A percentile compares a stretch with the other conserved stretches of the same genome.
phyloP scores from a whole-genome alignment of 2,329 filamentous ascomycete species.

The Myrmaecium sp. region DNA sequence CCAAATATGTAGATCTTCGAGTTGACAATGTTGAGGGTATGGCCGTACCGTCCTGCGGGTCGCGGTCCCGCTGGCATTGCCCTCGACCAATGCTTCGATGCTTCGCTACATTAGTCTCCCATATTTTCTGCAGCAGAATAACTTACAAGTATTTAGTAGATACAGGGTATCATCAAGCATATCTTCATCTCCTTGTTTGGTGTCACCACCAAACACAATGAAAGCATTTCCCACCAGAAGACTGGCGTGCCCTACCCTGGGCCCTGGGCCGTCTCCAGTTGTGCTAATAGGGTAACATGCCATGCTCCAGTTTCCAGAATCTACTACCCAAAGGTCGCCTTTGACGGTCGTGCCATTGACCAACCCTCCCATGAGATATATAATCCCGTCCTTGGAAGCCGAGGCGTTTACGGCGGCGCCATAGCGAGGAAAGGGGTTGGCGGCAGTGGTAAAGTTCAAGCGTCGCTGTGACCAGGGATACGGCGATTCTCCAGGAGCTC shows the following conservation, averaged over 20 bases:
- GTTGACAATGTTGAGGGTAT: conserved; percentile 88
- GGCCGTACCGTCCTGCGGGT: conserved; percentile 83
- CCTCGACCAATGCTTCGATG: conserved; percentile 94
- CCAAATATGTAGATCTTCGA: conserved; percentile 97
- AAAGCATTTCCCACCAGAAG: conserved; percentile 94
- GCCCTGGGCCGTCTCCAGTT: conserved; percentile 83
- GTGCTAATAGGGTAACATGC: conserved; percentile 84
- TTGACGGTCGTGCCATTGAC: conserved; percentile 93
- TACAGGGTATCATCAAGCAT: conserved; percentile 89
- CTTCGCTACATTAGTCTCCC: conserved; percentile 32
- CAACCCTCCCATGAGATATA: conserved; percentile 93
- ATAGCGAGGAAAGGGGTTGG: conserved; percentile 88
- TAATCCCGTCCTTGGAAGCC: conserved; percentile 88
- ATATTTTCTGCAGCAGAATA: conserved; percentile 1
- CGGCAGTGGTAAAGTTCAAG: conserved; percentile 68
- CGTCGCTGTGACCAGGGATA: conserved; percentile 94
- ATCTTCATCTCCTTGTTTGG: conserved; percentile 87
- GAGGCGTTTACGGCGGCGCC: conserved; percentile 87
- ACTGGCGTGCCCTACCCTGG: conserved; percentile 85
- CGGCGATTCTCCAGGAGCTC: conserved; percentile 50
- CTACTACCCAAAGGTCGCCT: conserved; percentile 94
- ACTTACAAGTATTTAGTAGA: conserved; percentile 89
- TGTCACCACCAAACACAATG: conserved; percentile 97
- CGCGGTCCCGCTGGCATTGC: conserved; percentile 74
- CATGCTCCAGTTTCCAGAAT: conserved; percentile 66